These are phyloP conservation scores for Gracilaria gracilis DNA, from an alignment of 23 red algal species.

Conservation along the genomic window DNA sequence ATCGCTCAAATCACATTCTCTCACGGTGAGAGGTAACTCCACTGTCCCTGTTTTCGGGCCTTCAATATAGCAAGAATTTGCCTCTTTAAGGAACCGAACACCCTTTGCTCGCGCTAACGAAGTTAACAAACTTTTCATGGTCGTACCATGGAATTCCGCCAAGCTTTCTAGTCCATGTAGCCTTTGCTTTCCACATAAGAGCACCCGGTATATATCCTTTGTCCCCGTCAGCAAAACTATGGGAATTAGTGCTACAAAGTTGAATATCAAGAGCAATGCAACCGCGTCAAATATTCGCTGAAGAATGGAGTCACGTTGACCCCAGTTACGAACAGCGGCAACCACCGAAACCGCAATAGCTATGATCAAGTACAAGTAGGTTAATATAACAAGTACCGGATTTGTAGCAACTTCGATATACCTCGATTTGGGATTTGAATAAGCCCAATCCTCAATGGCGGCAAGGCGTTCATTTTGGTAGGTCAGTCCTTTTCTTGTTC, in stretches of 20 bases:
- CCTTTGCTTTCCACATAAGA: background rate
- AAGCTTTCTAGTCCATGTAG: constrained; percentile 17
- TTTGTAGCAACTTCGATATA: constrained; percentile 4
- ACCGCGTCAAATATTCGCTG: constrained; percentile 31
- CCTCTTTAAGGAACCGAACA: constrained; percentile 17
- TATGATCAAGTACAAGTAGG: background rate
- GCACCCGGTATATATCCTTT: background rate
- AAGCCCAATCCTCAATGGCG: constrained; percentile 14
- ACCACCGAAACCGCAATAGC: background rate
- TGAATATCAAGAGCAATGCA: constrained; percentile 19
- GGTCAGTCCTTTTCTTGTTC: constrained; percentile 1
- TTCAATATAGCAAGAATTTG: constrained; percentile 7
- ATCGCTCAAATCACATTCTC: constrained; percentile 27
- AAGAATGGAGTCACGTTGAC: background rate
- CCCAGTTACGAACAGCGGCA: constrained; percentile 3
- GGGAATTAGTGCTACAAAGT: background rate
- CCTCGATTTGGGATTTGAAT: constrained; percentile 14
- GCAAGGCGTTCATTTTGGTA: constrained; percentile 11
- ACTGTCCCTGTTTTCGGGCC: constrained; percentile 37
- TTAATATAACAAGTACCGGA: background rate
- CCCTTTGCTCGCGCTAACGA: constrained; percentile 16
- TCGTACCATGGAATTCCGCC: constrained; percentile 23
- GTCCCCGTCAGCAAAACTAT: background rate
- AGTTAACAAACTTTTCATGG: background rate
- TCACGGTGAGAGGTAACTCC: constrained; percentile 2